Conservation (phyloP, 176 grass and related monocot genomes). For the barley (Hordeum vulgare) region MorexV3_pseudomolecules_assembly NC_058519.1:644357725-644358224, state of each 20-base stretch:
- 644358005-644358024: slow-evolving; percentile 5
- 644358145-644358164: not conserved
- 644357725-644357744: no score
- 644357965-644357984: not conserved
- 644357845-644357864: not conserved
- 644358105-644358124: slow-evolving; percentile 40
- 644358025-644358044: not conserved
- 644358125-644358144: slow-evolving; percentile 31
- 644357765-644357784: no score
- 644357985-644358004: slow-evolving; percentile 15
- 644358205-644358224: slow-evolving; percentile 3
- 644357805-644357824: no score
- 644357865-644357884: no score
- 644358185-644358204: slow-evolving; percentile 1
- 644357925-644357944: not conserved
- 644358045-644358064: not conserved
- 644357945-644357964: slow-evolving; percentile 20
- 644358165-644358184: not conserved
- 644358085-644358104: not conserved
- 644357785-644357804: no score
- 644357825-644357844: no score
- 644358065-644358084: not conserved
- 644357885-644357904: not conserved
- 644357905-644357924: not conserved
- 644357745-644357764: no score